These are phyloP conservation scores for Cordia subcordata DNA, from an alignment of 257 asterid species.

Conservation along the genomic window DNA sequence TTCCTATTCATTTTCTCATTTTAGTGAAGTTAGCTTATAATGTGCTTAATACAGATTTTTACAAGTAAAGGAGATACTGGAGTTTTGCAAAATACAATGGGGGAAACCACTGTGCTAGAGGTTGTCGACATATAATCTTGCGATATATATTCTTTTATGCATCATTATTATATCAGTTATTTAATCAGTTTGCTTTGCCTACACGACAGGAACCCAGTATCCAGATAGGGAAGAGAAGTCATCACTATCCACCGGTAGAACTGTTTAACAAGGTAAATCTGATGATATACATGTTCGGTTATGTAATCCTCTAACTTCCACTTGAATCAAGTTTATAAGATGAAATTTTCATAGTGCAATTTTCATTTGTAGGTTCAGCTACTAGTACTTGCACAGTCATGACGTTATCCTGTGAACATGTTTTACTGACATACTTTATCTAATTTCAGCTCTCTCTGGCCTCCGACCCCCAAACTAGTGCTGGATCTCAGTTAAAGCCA, in stretches of 20 bases:
- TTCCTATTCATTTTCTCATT: not conserved
- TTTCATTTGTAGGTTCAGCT: no score
- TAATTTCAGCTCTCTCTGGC: constrained; percentile 67
- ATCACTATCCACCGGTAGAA: constrained; percentile 60
- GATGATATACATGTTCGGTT: no score
- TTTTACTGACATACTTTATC: constrained; percentile 1
- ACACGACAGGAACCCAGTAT: constrained; percentile 66
- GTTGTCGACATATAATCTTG: constrained; percentile 26
- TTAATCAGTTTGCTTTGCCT: constrained; percentile 1
- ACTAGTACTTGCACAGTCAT: no score
- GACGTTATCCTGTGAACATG: no score
- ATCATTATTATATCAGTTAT: constrained; percentile 4
- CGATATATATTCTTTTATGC: not conserved
- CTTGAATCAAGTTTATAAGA: no score
- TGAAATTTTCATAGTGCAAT: no score
- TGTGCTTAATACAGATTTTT: constrained; percentile 45
- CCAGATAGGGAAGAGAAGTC: constrained; percentile 55
- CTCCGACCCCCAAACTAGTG: constrained; percentile 40
- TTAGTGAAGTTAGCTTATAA: not conserved
- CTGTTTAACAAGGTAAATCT: constrained; percentile 69
- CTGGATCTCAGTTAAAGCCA: constrained; percentile 30
- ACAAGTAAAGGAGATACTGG: constrained; percentile 92
- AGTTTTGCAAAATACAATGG: constrained; percentile 56
- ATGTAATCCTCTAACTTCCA: no score
- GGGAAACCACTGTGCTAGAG: constrained; percentile 74